Evolutionary conservation across 1,139 yeast genomes (phyloP).

Genomic region (Yamadazyma spencermartinsiae): DNA sequence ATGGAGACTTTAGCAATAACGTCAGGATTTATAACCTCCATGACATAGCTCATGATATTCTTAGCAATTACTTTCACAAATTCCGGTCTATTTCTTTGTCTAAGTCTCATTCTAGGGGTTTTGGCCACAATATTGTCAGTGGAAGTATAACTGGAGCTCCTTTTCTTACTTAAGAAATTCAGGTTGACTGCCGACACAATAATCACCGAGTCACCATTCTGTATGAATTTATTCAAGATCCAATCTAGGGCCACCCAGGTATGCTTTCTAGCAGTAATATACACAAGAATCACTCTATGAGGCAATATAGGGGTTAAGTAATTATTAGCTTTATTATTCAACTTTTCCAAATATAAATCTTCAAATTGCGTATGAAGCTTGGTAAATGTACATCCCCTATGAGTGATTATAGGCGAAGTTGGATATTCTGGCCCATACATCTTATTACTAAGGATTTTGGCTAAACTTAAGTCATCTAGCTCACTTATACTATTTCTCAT

Average conservation of each 20-base stretch:
- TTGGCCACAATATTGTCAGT: slow-evolving; percentile 32
- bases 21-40: slow-evolving; percentile 48
- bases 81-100: slow-evolving; percentile 37
- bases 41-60: slow-evolving; percentile 48
- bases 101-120: slow-evolving; percentile 32
- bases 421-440: slow-evolving; percentile 35
- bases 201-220: slow-evolving; percentile 64
- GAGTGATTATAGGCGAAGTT: slow-evolving; percentile 51
- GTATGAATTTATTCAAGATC: slow-evolving; percentile 51
- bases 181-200: slow-evolving; percentile 46
- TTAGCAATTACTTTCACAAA: slow-evolving; percentile 34
- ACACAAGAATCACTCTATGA: slow-evolving; percentile 57
- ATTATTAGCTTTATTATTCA: slow-evolving; percentile 23
- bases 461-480: slow-evolving; percentile 6
- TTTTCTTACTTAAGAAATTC: slow-evolving; percentile 8
- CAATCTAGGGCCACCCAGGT: slow-evolving; percentile 83
- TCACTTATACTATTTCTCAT: slow-evolving; percentile 6
- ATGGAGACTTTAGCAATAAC: slow-evolving; percentile 57
- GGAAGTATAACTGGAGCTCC: slow-evolving; percentile 14
- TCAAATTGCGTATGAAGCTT: slow-evolving; percentile 47
- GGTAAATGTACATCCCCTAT: slow-evolving; percentile 52
- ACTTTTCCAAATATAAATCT: slow-evolving; percentile 32
- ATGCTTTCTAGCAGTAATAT: slow-evolving; percentile 68
- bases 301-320: slow-evolving; percentile 44
- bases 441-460: slow-evolving; percentile 8